Conservation (phyloP, 306 rosid genomes). For the Inga laurina region DNA sequence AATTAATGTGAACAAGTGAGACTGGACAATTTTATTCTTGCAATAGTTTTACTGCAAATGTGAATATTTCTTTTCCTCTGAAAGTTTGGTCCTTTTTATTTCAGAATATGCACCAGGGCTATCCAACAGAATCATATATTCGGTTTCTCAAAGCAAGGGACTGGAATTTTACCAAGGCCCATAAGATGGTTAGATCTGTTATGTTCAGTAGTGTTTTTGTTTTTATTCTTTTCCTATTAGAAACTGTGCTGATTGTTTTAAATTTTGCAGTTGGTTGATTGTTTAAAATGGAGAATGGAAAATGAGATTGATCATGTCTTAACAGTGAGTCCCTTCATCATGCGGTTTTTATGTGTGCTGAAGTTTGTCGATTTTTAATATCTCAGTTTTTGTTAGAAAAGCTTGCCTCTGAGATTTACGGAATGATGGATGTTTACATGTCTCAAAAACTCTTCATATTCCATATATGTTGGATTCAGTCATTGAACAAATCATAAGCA, state of each 20-base stretch:
- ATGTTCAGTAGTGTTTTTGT: neutral
- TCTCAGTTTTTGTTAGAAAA: neutral
- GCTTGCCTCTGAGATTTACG: neutral
- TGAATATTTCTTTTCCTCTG: neutral
- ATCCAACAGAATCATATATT: constrained; percentile 57
- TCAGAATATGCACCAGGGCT: constrained; percentile 89
- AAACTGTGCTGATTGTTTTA: constrained; percentile 34
- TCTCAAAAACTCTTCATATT: neutral
- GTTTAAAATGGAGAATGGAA: constrained; percentile 83
- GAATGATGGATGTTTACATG: neutral
- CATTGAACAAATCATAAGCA: neutral
- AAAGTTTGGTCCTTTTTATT: constrained; percentile 30
- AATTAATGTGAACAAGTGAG: constrained; percentile 7
- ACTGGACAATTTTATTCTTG: neutral
- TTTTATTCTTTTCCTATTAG: neutral
- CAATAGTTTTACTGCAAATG: neutral
- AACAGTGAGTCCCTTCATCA: constrained; percentile 59
- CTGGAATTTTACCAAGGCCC: constrained; percentile 79
- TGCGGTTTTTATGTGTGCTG: constrained; percentile 4
- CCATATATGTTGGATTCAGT: neutral
- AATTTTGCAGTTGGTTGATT: constrained; percentile 75
- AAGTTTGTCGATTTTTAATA: neutral
- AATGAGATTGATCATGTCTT: constrained; percentile 82
- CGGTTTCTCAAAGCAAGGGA: constrained; percentile 97
- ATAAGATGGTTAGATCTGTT: constrained; percentile 65